Conservation (phyloP, 1,284 basidiomycete genomes). For the Sparassis latifolia region DNA sequence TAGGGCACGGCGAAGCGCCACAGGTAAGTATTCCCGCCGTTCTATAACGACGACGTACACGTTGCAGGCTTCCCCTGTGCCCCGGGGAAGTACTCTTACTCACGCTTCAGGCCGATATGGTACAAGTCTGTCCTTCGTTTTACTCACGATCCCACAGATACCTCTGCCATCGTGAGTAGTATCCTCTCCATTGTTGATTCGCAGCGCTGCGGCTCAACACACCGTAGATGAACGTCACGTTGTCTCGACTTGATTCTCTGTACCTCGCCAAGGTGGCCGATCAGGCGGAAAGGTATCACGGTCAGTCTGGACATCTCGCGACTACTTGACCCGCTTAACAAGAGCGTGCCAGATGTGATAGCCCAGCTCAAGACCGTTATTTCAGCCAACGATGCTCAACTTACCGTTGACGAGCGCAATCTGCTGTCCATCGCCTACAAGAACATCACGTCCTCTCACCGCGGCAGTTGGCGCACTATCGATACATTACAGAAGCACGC, state of each 20-base stretch:
- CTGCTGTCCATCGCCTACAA: conserved; percentile 67
- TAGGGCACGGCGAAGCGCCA: too few relatives aligned
- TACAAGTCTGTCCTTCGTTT: too few relatives aligned
- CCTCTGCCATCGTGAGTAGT: too few relatives aligned
- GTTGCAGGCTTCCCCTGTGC: conserved; percentile 7
- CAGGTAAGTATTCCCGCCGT: neutral
- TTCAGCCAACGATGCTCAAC: conserved; percentile 37
- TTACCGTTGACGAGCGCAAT: conserved; percentile 61
- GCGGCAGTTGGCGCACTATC: conserved; percentile 57
- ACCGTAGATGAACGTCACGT: conserved; percentile 15
- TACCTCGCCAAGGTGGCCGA: conserved; percentile 62
- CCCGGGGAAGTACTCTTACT: neutral
- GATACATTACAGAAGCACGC: conserved; percentile 46
- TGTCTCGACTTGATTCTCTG: conserved; percentile 32
- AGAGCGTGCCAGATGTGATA: conserved; percentile 42
- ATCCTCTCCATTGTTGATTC: too few relatives aligned
- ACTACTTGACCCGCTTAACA: neutral
- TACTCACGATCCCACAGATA: too few relatives aligned
- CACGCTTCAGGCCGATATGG: too few relatives aligned
- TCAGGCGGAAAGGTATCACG: conserved; percentile 60
- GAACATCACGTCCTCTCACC: conserved; percentile 55
- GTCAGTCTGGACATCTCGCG: conserved; percentile 26
- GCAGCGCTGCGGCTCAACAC: too few relatives aligned
- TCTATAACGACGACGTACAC: conserved; percentile 1
- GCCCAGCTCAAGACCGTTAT: conserved; percentile 51